Evolutionary conservation across 352 stramenopile genomes (phyloP).

Genomic region (Blastocystis sp.): DNA sequence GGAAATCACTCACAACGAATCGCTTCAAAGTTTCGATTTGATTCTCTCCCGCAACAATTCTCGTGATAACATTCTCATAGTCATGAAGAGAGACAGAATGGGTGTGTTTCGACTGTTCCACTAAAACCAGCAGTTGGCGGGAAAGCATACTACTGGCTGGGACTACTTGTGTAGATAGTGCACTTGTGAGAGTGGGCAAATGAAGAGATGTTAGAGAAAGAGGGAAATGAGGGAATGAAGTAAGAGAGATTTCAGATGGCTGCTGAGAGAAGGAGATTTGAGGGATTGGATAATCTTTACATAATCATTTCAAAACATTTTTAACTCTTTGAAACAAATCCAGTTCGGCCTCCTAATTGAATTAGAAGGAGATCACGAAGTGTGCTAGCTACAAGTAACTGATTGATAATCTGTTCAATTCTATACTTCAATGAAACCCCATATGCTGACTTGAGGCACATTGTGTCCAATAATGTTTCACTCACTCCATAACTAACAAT

Average conservation of each 20-base stretch:
- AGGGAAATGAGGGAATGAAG: background rate
- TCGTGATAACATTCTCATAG: too few relatives aligned
- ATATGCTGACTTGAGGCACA: background rate
- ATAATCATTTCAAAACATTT: background rate
- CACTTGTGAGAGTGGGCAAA: too few relatives aligned
- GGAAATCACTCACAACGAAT: too few relatives aligned
- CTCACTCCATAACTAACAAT: background rate
- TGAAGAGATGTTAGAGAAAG: too few relatives aligned
- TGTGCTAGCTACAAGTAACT: background rate
- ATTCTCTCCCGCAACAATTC: too few relatives aligned
- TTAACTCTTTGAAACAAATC: background rate
- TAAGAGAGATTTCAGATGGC: background rate
- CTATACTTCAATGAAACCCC: background rate
- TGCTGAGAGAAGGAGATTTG: conserved; percentile 8
- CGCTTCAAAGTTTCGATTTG: too few relatives aligned
- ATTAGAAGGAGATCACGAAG: conserved; percentile 5
- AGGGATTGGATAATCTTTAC: background rate
- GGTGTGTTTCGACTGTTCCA: too few relatives aligned
- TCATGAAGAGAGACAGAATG: too few relatives aligned
- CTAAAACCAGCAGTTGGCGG: too few relatives aligned
- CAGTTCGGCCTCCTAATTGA: background rate
- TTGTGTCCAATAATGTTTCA: background rate
- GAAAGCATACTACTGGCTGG: too few relatives aligned
- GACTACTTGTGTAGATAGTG: too few relatives aligned
- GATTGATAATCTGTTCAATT: background rate